Percentiles rank a stretch among this genome's conserved stretches.
phyloP scores from a whole-genome alignment of 352 stramenopile genomes.

The Hyaloperonospora arabidopsidis region DNA sequence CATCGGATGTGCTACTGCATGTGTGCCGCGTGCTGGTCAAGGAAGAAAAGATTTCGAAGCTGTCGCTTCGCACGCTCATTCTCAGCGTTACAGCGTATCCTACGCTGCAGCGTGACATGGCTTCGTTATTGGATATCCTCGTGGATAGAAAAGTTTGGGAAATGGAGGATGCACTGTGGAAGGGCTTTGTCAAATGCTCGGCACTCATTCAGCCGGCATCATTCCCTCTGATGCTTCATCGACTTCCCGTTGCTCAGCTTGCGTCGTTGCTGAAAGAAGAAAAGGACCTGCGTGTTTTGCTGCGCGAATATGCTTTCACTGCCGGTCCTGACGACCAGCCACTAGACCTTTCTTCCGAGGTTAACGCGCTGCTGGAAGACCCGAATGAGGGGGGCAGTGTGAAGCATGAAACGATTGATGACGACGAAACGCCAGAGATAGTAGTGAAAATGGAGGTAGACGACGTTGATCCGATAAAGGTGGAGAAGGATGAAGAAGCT shows the following conservation, averaged over 20 bases:
- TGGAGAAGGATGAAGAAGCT: conserved; percentile 7
- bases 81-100: conserved; percentile 67
- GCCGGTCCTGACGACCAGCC: conserved; percentile 24
- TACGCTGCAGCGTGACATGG: conserved; percentile 54
- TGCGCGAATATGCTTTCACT: conserved; percentile 38
- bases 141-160: conserved; percentile 52
- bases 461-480: conserved; percentile 17
- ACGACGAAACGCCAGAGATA: conserved; percentile 3
- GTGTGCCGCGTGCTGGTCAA: conserved; percentile 57
- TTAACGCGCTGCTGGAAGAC: conserved; percentile 27
- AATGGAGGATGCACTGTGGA: conserved; percentile 71
- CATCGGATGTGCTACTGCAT: conserved; percentile 60
- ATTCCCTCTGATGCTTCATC: conserved; percentile 52
- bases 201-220: conserved; percentile 67
- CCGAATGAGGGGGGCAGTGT: conserved; percentile 10
- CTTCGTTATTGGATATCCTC: conserved; percentile 47
- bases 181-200: conserved; percentile 72
- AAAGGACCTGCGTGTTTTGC: conserved; percentile 40
- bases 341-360: conserved; percentile 27
- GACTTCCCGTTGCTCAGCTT: conserved; percentile 46
- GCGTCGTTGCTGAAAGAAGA: conserved; percentile 48
- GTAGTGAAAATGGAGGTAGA: conserved; percentile 17
- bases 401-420: conserved; percentile 10
- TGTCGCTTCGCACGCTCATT: conserved; percentile 70
- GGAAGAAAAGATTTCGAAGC: conserved; percentile 53